These are phyloP conservation scores for Incumbomyces delicatus DNA, from an alignment of 2,329 filamentous ascomycete genomes.

Conservation along the genomic window DNA sequence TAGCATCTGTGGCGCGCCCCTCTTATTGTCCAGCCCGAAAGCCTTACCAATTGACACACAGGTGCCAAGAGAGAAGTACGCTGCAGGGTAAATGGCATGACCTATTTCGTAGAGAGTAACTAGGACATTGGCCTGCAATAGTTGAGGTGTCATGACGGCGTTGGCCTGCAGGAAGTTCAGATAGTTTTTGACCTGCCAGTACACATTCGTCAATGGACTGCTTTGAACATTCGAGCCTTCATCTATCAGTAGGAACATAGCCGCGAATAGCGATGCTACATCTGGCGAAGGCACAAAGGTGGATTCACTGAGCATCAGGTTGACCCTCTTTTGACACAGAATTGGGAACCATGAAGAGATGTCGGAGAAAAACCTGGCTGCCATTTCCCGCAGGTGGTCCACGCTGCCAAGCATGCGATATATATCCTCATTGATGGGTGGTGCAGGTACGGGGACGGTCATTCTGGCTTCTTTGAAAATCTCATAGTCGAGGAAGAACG, in stretches of 20 bases:
- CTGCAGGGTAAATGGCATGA: constrained; percentile 29
- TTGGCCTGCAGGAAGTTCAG: constrained; percentile 20
- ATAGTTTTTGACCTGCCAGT: constrained; percentile 23
- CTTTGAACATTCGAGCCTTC: constrained; percentile 1
- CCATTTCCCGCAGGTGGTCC: constrained; percentile 14
- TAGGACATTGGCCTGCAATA: constrained; percentile 26
- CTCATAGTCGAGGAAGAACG: constrained; percentile 20
- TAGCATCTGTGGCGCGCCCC: constrained; percentile 15
- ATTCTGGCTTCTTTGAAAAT: constrained; percentile 12
- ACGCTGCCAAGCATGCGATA: constrained; percentile 14
- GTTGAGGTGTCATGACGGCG: constrained; percentile 21
- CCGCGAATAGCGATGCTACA: constrained; percentile 23
- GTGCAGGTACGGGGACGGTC: constrained; percentile 10
- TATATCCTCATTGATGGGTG: constrained; percentile 14
- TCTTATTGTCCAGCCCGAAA: constrained; percentile 18
- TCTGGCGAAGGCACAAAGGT: constrained; percentile 19
- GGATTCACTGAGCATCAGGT: constrained; percentile 16
- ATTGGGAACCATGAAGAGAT: constrained; percentile 23
- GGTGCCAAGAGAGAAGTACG: constrained; percentile 23
- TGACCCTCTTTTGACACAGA: constrained; percentile 18
- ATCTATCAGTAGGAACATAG: constrained; percentile 23
- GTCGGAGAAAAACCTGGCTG: constrained; percentile 18
- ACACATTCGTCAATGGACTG: constrained; percentile 17
- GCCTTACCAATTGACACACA: constrained; percentile 18
- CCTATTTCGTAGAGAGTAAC: constrained; percentile 27